Evolutionary conservation across 73 alveolate genomes (phyloP), one percentile per base, ranked within the genome.

Genomic region (Blepharisma stoltei): DNA sequence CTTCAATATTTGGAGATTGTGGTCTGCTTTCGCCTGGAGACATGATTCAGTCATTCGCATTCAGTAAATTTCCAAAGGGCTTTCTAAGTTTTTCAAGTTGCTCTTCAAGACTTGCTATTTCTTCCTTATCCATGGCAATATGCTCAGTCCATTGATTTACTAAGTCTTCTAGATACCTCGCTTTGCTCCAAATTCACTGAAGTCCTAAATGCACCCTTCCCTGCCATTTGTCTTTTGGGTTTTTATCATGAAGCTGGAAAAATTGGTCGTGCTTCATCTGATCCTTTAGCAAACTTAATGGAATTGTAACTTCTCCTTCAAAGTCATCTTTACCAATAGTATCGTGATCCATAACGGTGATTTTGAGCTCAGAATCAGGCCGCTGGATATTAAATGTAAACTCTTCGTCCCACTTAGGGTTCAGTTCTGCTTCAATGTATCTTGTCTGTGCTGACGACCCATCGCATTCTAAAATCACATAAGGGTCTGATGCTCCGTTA

Each of bases 341-440:
- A 48, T 83, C 87, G 52, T 70, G 47, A 54, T 84, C 82, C 76
- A 80, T 80, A 6, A 88, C 83, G 1, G 76, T 46, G 11, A 88
- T 77, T 32, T 78, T n/a, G n/a, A 88, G 71, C 7, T 78, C 89
- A 43, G 78, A 85, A 21, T 73, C 67, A 5, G 89, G 89, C 67
- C 66, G 49, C 45, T 27, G n/a, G 32, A 88, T 84, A 9, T 78
- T 83, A 54, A 88, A 88, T 8, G 88, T 78, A 71, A 88, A 88
- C 4, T 81, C 82, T 80, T 88, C 92, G 54, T 84, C 86, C 89
- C 95, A 88, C 8, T 78, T 83, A 48, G 95, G 95, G 55, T 79
- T 83, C 9, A 78, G 80, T 47, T 69, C 55, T 49, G 55, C 54
- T 27, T 23, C 67, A 6, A 83, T 55, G 18, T 78, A 71, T 54